Base-by-base conservation (phyloP, 495 filamentous ascomycete genomes). In the Podospora tetraspora region DNA sequence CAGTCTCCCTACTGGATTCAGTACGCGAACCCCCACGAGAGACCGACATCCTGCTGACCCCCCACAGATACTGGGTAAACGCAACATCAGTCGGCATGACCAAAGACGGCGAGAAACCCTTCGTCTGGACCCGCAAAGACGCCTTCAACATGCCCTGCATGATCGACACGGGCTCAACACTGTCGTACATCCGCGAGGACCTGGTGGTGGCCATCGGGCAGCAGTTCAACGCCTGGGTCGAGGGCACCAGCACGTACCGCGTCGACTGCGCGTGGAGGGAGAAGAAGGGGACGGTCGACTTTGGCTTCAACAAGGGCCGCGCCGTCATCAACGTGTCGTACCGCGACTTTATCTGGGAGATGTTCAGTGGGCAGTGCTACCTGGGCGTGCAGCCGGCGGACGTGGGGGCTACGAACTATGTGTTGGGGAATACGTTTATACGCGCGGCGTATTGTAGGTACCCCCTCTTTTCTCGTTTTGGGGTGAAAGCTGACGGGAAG, bases 391-490 rank as follows among this genome's bases (percentile, higher is more conserved):
- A 82, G 71, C 78, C 78, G 11, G 75, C 75, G 1, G 78, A 79
- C 62, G 66, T 61, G 9, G 71, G 71, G 6, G 68, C 69, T 3
- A 72, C 75, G 22, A 74, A 76, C 23, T 79, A 79, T 69, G 78
- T 81, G 59, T 29, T 82, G 21, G 80, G 80, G 27, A 79, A 80
- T 43, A 82, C 79, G 61, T 82, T 82, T 62, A 79, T 81, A 19
- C 66, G 79, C 29, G 79, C 77, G 57, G 79, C 80, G 12, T 82
- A 82, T 64, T 68, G 79, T 82, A 64, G 69, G 79, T 78, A 58
- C 59, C 32, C 43, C 13, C 16, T 64, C 62, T 3, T 59, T 13
- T 52, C 2, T 29, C 5, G 25, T 52, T 10, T 12, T 37, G 19
- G 57, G 16, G 11, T 30, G 16, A 19, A 19, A 27, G 57, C 68